A percentile compares a stretch with the other conserved stretches of the same genome.
phyloP scores from a whole-genome alignment of 129 eudicot genomes.

The Artemisia annua region DNA sequence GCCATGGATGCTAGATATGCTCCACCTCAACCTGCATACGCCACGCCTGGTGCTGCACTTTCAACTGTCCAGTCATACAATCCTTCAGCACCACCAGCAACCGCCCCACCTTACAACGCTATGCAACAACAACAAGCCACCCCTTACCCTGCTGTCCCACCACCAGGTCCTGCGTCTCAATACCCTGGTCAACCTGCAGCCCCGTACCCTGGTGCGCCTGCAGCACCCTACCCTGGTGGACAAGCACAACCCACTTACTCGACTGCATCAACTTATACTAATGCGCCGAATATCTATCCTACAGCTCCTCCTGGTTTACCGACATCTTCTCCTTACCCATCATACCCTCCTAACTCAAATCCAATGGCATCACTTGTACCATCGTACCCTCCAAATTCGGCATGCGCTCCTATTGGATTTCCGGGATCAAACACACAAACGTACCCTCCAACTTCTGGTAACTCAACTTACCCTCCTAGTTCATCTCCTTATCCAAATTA shows the following conservation, averaged over 20 bases:
- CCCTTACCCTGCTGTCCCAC: conserved; percentile 34
- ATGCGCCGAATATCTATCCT: conserved; percentile 30
- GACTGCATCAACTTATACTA: conserved; percentile 26
- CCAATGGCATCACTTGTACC: conserved; percentile 36
- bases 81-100: conserved; percentile 36
- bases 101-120: conserved; percentile 18
- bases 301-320: conserved; percentile 34
- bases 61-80: conserved; percentile 34
- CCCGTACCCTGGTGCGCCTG: conserved; percentile 8
- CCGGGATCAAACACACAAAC: conserved; percentile 27
- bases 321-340: conserved; percentile 26
- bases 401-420: conserved; percentile 31
- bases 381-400: conserved; percentile 36
- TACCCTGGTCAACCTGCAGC: conserved; percentile 15
- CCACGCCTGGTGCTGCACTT: conserved; percentile 37
- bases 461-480: conserved; percentile 28
- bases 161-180: not conserved
- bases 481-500: conserved; percentile 18
- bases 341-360: conserved; percentile 37
- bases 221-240: conserved; percentile 25
- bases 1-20: conserved; percentile 31
- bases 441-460: conserved; percentile 29
- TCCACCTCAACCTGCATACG: conserved; percentile 28
- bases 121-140: conserved; percentile 24
- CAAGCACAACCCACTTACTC: not conserved